Percentiles rank a stretch among this genome's conserved stretches.
phyloP scores from a whole-genome alignment of 495 filamentous ascomycete species.

The Aspergillus nidulans region DNA sequence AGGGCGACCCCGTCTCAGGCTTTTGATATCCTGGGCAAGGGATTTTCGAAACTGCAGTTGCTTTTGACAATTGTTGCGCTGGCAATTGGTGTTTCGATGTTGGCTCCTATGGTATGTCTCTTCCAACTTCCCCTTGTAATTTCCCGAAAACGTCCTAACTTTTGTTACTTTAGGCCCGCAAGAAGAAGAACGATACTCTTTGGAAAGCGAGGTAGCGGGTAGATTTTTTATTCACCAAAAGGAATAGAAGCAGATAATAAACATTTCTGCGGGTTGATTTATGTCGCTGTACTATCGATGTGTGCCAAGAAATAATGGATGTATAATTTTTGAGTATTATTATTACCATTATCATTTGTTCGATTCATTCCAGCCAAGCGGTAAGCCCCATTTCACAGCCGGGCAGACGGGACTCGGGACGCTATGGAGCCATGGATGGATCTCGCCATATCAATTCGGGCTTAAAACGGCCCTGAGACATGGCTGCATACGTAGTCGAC shows the following conservation, averaged over 20 bases:
- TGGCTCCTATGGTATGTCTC: slow-evolving; percentile 77
- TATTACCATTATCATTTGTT: too few relatives aligned
- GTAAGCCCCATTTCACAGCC: neutral
- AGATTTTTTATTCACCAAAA: neutral
- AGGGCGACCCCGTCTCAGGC: slow-evolving; percentile 75
- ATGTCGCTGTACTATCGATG: neutral
- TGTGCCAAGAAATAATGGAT: neutral
- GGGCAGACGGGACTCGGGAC: neutral
- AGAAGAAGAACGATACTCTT: slow-evolving; percentile 38
- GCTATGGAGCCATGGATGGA: neutral
- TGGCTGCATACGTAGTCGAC: too few relatives aligned
- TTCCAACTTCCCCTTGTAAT: neutral
- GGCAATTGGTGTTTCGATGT: slow-evolving; percentile 62
- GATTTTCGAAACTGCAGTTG: slow-evolving; percentile 85
- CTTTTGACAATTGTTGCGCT: slow-evolving; percentile 77
- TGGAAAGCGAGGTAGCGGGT: slow-evolving; percentile 28
- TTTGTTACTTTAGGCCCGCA: slow-evolving; percentile 26
- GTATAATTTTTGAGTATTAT: neutral
- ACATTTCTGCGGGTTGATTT: neutral
- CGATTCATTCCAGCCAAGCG: too few relatives aligned
- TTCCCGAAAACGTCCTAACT: neutral
- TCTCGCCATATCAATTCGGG: neutral
- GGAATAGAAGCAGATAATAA: neutral
- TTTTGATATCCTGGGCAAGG: slow-evolving; percentile 90
- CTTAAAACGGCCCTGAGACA: neutral